Evolutionary conservation across 2,329 filamentous ascomycete genomes (phyloP), one percentile per base, ranked within the genome.

Genomic region (Hirsutella minnesotensis): DNA sequence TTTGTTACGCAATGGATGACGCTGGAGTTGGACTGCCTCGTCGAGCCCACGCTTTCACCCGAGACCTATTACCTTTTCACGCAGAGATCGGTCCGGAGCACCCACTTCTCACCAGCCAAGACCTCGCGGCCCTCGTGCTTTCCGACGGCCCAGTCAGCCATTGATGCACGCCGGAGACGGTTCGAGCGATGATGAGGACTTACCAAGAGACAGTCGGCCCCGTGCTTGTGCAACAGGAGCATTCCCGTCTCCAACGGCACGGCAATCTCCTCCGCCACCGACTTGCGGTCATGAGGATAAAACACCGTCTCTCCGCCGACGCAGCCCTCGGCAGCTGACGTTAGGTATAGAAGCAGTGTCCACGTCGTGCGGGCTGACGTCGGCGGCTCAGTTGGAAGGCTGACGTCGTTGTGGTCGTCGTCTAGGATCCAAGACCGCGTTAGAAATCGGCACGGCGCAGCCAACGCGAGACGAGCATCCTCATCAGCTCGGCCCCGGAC

Each of bases 221-320:
- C 89, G 63, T 95, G 90, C 49, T 85, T 85, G 62, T 95, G 90
- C 46, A 95, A 67, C 22, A 95, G 68, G 29, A 87, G 75, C 73
- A 90, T 83, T 2, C 90, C 90, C n/a, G 82, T 82, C 59, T 94
- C 86, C 10, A 85, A 76, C 1, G 73, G 73, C 7, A 94, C 79
- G 1, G 79, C 72, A 40, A 94, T 75, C 16, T 83, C 84, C 51
- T 84, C 76, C 16, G 72, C 70, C 16, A 69, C 57, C 3, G 70
- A 61, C 46, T 67, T 66, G 36, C 72, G 65, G 52, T 79, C 74
- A 48, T 85, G 79, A 0, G 86, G 85, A 57, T 94, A 94, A 61
- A 95, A 95, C 27, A 92, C 86, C 0, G 90, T 95, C 62, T 95
- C 86, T 27, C 90, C 90, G 19, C 90, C 90, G 19, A 75, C 61